A percentile compares a stretch with the other conserved stretches of the same genome.
Conservation (phyloP, 441 rosid genomes). For the Hura crepitans region DNA sequence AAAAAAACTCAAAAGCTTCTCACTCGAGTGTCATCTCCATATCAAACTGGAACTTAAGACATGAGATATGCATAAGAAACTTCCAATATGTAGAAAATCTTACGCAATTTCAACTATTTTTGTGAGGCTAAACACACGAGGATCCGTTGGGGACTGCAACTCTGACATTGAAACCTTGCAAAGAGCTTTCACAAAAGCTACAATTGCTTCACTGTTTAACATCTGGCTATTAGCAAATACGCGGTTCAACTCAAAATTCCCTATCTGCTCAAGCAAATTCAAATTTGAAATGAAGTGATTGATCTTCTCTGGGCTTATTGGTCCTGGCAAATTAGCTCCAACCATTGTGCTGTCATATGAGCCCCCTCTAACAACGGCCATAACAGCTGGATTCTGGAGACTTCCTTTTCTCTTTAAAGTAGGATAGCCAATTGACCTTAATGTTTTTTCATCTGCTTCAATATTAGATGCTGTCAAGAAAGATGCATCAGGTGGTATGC, state of each 20-base stretch:
- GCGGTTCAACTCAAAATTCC: conserved; percentile 86
- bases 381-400: conserved; percentile 89
- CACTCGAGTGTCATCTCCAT: background rate
- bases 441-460: conserved; percentile 62
- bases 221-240: conserved; percentile 96
- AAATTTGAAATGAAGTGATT: conserved; percentile 75
- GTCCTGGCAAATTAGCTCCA: conserved; percentile 61
- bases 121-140: conserved; percentile 97
- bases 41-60: background rate
- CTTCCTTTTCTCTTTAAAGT: conserved; percentile 80
- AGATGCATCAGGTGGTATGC: conserved; percentile 90
- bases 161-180: conserved; percentile 95
- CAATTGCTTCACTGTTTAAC: conserved; percentile 92
- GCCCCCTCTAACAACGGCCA: conserved; percentile 99
- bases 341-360: conserved; percentile 79
- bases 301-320: conserved; percentile 76
- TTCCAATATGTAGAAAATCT: conserved; percentile 28
- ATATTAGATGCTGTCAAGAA: conserved; percentile 58
- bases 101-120: conserved; percentile 99
- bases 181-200: conserved; percentile 92
- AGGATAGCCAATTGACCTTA: conserved; percentile 53
- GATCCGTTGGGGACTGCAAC: conserved; percentile 95
- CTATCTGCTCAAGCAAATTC: conserved; percentile 98
- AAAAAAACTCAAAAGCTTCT: background rate
- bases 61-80: background rate